These are phyloP conservation scores for Vigna angularis DNA, from an alignment of 306 rosid species.

Conservation along the genomic window DNA sequence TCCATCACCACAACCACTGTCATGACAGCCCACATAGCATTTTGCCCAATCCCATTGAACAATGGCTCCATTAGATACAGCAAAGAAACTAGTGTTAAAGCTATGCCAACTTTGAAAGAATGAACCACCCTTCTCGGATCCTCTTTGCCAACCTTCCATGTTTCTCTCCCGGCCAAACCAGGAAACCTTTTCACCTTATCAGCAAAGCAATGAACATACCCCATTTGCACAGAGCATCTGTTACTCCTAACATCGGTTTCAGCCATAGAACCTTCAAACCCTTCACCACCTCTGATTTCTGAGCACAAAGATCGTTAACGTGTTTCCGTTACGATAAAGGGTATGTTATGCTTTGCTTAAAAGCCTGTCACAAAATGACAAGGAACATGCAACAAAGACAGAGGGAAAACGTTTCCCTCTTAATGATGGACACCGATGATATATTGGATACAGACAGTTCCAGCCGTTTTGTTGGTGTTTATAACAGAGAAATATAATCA, in stretches of 20 bases:
- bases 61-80: conserved; percentile 72
- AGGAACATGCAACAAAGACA: background rate
- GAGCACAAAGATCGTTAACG: background rate
- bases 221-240: background rate
- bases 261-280: conserved; percentile 50
- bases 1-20: conserved; percentile 94
- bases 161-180: conserved; percentile 47
- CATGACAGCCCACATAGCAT: conserved; percentile 95
- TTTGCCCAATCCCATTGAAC: conserved; percentile 68
- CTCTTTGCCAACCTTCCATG: conserved; percentile 71
- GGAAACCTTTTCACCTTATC: conserved; percentile 55
- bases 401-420: background rate
- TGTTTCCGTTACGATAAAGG: conserved; percentile 4
- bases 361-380: conserved; percentile 40
- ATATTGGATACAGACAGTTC: conserved; percentile 36
- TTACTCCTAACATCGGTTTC: conserved; percentile 32
- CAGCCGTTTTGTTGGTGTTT: conserved; percentile 18
- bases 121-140: conserved; percentile 84
- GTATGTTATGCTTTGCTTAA: conserved; percentile 6
- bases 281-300: conserved; percentile 27
- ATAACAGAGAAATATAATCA: background rate
- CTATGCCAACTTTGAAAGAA: conserved; percentile 79
- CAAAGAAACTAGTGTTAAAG: conserved; percentile 81
- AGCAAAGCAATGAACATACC: conserved; percentile 21
- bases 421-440: conserved; percentile 8